Percentiles rank a stretch among this genome's conserved stretches.
phyloP scores from a whole-genome alignment of 306 rosid species.

The Vicia faba region DNA sequence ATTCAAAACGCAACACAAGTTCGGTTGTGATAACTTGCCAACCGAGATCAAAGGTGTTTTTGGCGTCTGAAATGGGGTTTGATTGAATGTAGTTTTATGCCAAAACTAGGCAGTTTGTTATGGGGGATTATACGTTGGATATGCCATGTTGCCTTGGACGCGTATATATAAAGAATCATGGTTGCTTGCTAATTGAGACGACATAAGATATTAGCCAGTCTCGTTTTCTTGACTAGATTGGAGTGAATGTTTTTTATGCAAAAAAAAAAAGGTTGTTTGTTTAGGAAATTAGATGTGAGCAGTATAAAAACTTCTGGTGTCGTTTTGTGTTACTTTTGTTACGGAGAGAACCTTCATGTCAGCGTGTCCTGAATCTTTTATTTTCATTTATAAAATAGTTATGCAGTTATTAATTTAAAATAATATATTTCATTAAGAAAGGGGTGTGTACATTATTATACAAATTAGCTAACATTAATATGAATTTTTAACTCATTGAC shows the following conservation, averaged over 20 bases:
- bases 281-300: neutral
- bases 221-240: conserved; percentile 7
- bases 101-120: neutral
- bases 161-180: neutral
- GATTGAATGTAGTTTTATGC: conserved; percentile 1
- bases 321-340: conserved; percentile 8
- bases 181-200: conserved; percentile 8
- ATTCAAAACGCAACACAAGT: neutral
- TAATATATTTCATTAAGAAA: neutral
- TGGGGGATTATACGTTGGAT: neutral
- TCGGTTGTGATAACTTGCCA: conserved; percentile 1
- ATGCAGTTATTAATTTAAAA: neutral
- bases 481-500: neutral
- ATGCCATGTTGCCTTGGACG: neutral
- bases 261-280: neutral
- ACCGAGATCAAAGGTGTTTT: neutral
- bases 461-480: neutral
- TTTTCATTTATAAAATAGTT: neutral
- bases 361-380: neutral
- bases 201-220: neutral
- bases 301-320: neutral
- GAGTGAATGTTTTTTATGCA: neutral
- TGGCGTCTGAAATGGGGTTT: conserved; percentile 13
- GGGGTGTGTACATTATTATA: neutral
- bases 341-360: neutral